Conservation (phyloP, 2,329 filamentous ascomycete genomes). For the Colletotrichum sp. region DNA sequence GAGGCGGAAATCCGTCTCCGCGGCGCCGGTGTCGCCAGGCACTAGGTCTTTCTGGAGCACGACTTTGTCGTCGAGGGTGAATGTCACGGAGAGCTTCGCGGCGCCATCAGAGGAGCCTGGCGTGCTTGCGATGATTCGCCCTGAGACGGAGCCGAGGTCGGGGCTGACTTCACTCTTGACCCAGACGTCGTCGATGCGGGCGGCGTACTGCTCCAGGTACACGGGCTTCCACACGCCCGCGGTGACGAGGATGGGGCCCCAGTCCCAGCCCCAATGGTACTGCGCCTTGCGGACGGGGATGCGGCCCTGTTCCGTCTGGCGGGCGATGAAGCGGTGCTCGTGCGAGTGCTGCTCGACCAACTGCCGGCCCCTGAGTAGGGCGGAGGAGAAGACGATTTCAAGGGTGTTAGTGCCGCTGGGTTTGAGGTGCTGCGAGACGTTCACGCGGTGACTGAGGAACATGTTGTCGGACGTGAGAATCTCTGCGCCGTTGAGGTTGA, state of each 20-base stretch:
- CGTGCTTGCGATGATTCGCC: constrained; percentile 41
- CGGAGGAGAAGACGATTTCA: constrained; percentile 62
- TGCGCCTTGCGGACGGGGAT: constrained; percentile 63
- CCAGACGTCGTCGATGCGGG: constrained; percentile 64
- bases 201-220: constrained; percentile 66
- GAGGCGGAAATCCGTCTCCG: neutral
- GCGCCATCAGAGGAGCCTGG: constrained; percentile 29
- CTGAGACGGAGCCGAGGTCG: constrained; percentile 41
- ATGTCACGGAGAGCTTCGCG: constrained; percentile 27
- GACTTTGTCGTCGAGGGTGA: constrained; percentile 24
- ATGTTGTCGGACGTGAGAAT: constrained; percentile 67
- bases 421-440: constrained; percentile 49
- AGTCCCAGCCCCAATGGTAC: constrained; percentile 76
- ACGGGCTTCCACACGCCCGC: constrained; percentile 72
- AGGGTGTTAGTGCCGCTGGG: constrained; percentile 47
- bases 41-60: constrained; percentile 18
- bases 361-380: constrained; percentile 55
- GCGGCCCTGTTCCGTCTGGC: constrained; percentile 46
- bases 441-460: constrained; percentile 63
- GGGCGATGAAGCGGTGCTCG: constrained; percentile 61
- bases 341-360: constrained; percentile 55
- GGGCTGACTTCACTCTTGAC: constrained; percentile 37
- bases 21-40: neutral
- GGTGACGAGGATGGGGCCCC: constrained; percentile 69
- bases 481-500: constrained; percentile 56